Conservation (phyloP, 2,329 filamentous ascomycete species). For the Geosmithia flava region DNA sequence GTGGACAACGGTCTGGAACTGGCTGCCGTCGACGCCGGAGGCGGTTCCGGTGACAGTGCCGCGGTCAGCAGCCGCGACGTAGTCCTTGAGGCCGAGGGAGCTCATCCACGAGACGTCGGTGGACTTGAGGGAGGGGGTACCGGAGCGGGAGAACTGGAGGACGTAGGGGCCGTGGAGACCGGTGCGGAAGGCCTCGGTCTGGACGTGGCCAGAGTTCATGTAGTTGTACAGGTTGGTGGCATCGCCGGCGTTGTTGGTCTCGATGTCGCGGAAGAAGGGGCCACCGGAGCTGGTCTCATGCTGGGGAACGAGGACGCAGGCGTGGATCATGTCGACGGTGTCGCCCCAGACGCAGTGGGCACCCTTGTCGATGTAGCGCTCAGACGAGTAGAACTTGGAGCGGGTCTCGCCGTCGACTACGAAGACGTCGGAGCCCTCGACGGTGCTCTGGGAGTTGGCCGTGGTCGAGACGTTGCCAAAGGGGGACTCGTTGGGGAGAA, state of each 20-base stretch:
- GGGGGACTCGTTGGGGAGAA: constrained; percentile 38
- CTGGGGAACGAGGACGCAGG: constrained; percentile 46
- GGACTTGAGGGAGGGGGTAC: constrained; percentile 32
- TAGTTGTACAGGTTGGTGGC: constrained; percentile 52
- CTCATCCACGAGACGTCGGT: constrained; percentile 48
- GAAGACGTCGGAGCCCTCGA: constrained; percentile 50
- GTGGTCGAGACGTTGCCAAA: constrained; percentile 45
- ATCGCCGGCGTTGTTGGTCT: constrained; percentile 48
- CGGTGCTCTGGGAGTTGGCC: constrained; percentile 29
- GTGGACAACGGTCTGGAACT: constrained; percentile 46
- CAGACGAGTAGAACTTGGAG: constrained; percentile 58
- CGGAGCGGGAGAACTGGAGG: constrained; percentile 45
- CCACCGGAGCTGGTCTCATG: constrained; percentile 51
- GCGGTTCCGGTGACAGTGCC: constrained; percentile 50
- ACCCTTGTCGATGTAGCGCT: constrained; percentile 58
- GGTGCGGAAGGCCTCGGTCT: constrained; percentile 48
- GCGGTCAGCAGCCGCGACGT: constrained; percentile 39
- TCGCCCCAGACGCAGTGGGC: constrained; percentile 48
- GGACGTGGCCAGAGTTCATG: constrained; percentile 54
- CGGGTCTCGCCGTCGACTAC: constrained; percentile 49
- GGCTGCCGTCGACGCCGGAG: constrained; percentile 35
- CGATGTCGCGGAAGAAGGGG: constrained; percentile 54
- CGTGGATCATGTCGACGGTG: constrained; percentile 32
- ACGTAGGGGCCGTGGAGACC: constrained; percentile 56
- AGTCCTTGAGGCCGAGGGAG: constrained; percentile 43